phyloP scores from a whole-genome alignment of 2,329 filamentous ascomycete species.

The Myotisia sp. region DNA sequence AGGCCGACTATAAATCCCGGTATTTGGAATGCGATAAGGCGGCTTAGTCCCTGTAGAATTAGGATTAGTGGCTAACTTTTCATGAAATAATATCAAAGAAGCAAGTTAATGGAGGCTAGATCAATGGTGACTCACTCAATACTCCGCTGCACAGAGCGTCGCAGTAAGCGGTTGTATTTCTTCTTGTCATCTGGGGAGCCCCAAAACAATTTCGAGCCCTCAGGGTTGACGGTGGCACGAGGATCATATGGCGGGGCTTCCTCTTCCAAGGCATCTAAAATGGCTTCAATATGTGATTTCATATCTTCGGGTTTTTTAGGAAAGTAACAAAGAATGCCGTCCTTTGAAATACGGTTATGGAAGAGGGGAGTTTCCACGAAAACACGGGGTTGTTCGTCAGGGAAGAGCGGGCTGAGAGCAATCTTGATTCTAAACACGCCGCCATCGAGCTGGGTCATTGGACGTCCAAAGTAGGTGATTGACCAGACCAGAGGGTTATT shows the following conservation, averaged over 20 bases:
- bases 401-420: conserved; percentile 69
- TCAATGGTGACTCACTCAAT: conserved; percentile 19
- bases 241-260: conserved; percentile 82
- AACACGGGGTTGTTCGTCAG: conserved; percentile 73
- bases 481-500: conserved; percentile 82
- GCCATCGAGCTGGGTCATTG: conserved; percentile 86
- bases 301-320: conserved; percentile 60
- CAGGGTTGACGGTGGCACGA: conserved; percentile 69
- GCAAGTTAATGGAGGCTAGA: too few relatives aligned
- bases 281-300: conserved; percentile 66
- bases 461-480: conserved; percentile 76
- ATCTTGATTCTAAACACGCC: conserved; percentile 74
- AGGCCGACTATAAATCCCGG: too few relatives aligned
- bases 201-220: conserved; percentile 80
- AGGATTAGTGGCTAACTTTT: too few relatives aligned
- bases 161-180: conserved; percentile 65
- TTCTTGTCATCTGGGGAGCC: conserved; percentile 65
- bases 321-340: conserved; percentile 73
- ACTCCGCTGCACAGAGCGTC: conserved; percentile 52
- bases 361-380: conserved; percentile 69
- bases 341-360: conserved; percentile 69
- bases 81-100: too few relatives aligned
- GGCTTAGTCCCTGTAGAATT: too few relatives aligned
- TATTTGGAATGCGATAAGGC: too few relatives aligned
- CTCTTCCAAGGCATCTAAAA: conserved; percentile 73